Evolutionary conservation across 768 basidiomycete genomes (phyloP), one percentile per base, ranked within the genome.

Genomic region (Agaricus bisporus): DNA sequence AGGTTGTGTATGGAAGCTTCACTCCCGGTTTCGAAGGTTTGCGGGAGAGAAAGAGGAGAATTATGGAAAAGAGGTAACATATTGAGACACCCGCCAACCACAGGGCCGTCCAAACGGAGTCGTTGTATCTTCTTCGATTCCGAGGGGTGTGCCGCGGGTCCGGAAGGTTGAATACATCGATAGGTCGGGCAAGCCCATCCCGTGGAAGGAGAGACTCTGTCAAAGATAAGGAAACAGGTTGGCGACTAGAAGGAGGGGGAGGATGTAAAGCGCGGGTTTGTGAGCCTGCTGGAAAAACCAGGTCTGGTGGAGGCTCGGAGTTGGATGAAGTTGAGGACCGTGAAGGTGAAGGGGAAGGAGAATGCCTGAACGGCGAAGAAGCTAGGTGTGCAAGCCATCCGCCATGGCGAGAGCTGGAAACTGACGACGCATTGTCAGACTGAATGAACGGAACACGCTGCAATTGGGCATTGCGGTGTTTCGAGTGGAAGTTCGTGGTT

Each of bases 191-290:
- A 41, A 71, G 71, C 26, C 86, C 86, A 56, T 88, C 88, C 53
- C 88, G 71, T 15, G 88, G 90, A 5, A 92, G 74, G 6, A 92
- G 72, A 3, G 90, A 90, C 61, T 90, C 81, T 3, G 86, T 89
- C n/a, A 92, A 70, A 12, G 85, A 83, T 51, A 86, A 68, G n/a
- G 83, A 81, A 35, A 77, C 69, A 25, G 78, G 71, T 48, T 74
- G 64, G 48, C 54, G 63, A 49, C 62, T 59, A 59, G 77, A 77
- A 29, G 75, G 77, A 36, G 71, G 74, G 8, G 74, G 72, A 25
- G 66, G 73, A 0, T 62, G 74, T 26, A 61, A 60, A 5, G 69
- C 61, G 28, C 65, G 71, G 44, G 63, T 59, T 49, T 62, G 64
- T 37, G 60, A 56, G 28, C 61, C 61, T 28, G 65, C 60, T 26